Base-by-base conservation (phyloP, 129 eudicot species). In the Kitagawia praeruptora region DNA sequence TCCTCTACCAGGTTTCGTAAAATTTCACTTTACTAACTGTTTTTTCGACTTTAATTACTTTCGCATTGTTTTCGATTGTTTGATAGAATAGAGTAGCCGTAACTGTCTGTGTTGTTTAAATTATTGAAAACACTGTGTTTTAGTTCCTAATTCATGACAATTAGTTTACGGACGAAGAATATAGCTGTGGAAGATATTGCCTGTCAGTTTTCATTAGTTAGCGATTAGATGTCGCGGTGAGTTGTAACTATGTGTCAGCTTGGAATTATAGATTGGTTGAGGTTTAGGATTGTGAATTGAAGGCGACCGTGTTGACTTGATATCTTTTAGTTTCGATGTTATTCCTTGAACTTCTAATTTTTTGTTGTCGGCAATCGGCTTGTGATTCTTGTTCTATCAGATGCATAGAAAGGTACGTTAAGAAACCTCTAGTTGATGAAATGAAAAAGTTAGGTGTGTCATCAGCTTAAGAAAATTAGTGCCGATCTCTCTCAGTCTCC, bases 1-100 rank as follows among this genome's bases (percentile, higher is more conserved):
- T 78, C 83, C 96, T 0, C 70, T 84, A 9, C 86, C 85, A 88
- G 98, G 98, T 93, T 79, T 61, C 45, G 78, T 79, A 31, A 12
- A 21, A 21, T 56, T 58, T 56, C 31, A 56, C 66, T 56, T 56
- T 56, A 23, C 10, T 61, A 9, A 61, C 69, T 61, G 34, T 3
- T 61, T 56, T 54, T 76, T 69, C 46, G 13, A 38, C 71, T 76
- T 40, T 3, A 13, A 21, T 72, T 41, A 3, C 25, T 25, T 73
- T 38, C 78, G 54, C 77, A 2, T 16, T 66, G 6, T 3, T 61
- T 21, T 6, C 4, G 0, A 21, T 56, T 56, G 12, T 56, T 58
- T 9, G 31, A 58, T 58, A 58, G 14, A n/a, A n/a, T 23, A 4
- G 10, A 23, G 34, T 58, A 58, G 67, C 5, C 0, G 14, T 58